These are phyloP conservation scores for Aspergillus indologenus DNA, from an alignment of 495 filamentous ascomycete genomes.

Conservation along the genomic window DNA sequence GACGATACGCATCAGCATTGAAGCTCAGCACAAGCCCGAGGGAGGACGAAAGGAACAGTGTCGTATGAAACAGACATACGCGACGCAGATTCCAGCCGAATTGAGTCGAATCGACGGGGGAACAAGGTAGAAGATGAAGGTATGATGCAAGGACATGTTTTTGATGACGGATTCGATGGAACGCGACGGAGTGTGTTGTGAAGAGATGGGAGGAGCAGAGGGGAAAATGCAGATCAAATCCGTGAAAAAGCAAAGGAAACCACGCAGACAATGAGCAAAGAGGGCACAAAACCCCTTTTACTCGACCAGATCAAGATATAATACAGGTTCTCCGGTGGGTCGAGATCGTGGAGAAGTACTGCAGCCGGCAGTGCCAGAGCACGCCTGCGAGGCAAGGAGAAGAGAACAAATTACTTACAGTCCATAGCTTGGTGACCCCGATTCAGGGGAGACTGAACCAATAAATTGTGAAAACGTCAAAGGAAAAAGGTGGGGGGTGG, in stretches of 20 bases:
- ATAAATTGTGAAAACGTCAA: slow-evolving; percentile 29
- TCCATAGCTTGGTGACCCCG: slow-evolving; percentile 54
- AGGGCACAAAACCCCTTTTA: slow-evolving; percentile 14
- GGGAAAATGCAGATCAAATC: slow-evolving; percentile 23
- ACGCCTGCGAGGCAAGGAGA: slow-evolving; percentile 25
- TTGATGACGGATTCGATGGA: slow-evolving; percentile 46
- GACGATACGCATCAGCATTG: slow-evolving; percentile 47
- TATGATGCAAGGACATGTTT: slow-evolving; percentile 41
- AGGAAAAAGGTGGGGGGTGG: slow-evolving; percentile 28
- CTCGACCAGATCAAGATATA: slow-evolving; percentile 18
- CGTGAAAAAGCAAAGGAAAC: slow-evolving; percentile 18
- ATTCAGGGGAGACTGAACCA: slow-evolving; percentile 33
- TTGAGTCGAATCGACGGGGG: slow-evolving; percentile 24
- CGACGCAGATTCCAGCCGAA: slow-evolving; percentile 32
- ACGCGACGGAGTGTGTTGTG: slow-evolving; percentile 31
- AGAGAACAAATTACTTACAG: slow-evolving; percentile 43
- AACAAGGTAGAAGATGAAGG: slow-evolving; percentile 31
- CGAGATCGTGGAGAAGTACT: slow-evolving; percentile 47
- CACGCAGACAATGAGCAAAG: slow-evolving; percentile 19
- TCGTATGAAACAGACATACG: slow-evolving; percentile 30
- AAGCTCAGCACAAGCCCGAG: slow-evolving; percentile 27
- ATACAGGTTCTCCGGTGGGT: slow-evolving; percentile 41
- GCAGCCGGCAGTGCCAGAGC: slow-evolving; percentile 35
- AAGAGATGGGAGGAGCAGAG: slow-evolving; percentile 16
- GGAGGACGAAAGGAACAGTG: slow-evolving; percentile 19